phyloP scores from a whole-genome alignment of 192 early-diverging fungal genomes.

The Linderina pennispora region DNA sequence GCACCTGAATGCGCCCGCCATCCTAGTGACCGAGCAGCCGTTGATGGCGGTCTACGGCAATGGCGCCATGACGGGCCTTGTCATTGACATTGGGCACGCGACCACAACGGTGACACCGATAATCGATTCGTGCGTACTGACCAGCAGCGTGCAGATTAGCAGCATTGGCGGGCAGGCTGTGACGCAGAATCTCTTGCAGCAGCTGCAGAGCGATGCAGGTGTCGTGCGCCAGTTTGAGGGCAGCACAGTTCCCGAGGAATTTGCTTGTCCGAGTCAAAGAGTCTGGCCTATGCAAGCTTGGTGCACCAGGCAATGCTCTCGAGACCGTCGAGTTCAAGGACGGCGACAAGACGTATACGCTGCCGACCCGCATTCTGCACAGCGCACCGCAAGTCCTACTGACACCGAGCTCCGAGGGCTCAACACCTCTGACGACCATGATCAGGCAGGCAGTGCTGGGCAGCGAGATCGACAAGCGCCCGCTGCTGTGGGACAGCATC shows the following conservation, averaged over 20 bases:
- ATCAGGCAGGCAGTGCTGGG: slow-evolving; percentile 58
- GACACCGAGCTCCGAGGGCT: slow-evolving; percentile 48
- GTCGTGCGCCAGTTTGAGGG: slow-evolving; percentile 42
- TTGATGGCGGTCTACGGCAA: slow-evolving; percentile 75
- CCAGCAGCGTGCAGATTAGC: slow-evolving; percentile 53
- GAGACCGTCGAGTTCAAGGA: slow-evolving; percentile 3
- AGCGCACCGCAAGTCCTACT: slow-evolving; percentile 60
- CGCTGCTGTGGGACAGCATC: slow-evolving; percentile 79
- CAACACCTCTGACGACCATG: slow-evolving; percentile 37
- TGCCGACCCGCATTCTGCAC: slow-evolving; percentile 11
- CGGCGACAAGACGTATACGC: slow-evolving; percentile 33
- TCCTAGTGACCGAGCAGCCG: slow-evolving; percentile 81
- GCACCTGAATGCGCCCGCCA: slow-evolving; percentile 75
- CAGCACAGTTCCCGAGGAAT: slow-evolving; percentile 49
- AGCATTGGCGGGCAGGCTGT: slow-evolving; percentile 67
- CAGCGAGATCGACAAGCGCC: slow-evolving; percentile 70
- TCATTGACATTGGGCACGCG: slow-evolving; percentile 89
- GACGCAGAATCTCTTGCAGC: slow-evolving; percentile 54
- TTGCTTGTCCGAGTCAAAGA: slow-evolving; percentile 54
- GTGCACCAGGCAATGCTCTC: slow-evolving; percentile 7
- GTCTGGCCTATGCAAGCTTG: slow-evolving; percentile 35
- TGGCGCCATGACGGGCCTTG: slow-evolving; percentile 68
- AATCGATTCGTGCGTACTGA: slow-evolving; percentile 66
- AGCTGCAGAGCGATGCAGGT: slow-evolving; percentile 51
- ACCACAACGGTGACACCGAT: slow-evolving; percentile 75